Evolutionary conservation across 1,139 yeast genomes (phyloP).

Genomic region (Hansenula lynferdii): DNA sequence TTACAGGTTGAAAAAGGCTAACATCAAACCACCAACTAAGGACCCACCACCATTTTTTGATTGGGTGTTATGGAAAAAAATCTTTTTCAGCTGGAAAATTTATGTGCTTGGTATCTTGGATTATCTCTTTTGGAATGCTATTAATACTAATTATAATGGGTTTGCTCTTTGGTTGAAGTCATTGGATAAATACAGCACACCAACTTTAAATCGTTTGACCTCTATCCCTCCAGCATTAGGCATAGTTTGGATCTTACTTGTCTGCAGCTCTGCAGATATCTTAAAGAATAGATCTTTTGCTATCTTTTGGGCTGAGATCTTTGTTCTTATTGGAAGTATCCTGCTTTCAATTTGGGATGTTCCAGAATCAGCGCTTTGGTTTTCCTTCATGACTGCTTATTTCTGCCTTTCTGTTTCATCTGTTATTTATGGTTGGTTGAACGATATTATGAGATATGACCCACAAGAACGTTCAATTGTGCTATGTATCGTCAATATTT

Average conservation of each 20-base stretch:
- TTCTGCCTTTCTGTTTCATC: constrained; percentile 31
- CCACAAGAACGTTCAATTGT: constrained; percentile 28
- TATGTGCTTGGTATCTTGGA: constrained; percentile 43
- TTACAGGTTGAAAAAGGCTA: constrained; percentile 13
- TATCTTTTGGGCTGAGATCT: constrained; percentile 22
- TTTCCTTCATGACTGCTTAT: constrained; percentile 28
- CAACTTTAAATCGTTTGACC: constrained; percentile 27
- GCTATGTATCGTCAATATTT: constrained; percentile 1
- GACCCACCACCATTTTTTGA: constrained; percentile 23
- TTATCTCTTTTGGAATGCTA: constrained; percentile 52
- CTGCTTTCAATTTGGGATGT: constrained; percentile 15
- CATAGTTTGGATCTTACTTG: constrained; percentile 26
- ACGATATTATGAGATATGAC: constrained; percentile 30
- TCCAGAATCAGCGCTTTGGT: constrained; percentile 27
- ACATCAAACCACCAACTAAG: constrained; percentile 10
- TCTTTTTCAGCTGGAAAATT: constrained; percentile 44
- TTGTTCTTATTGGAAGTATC: constrained; percentile 2
- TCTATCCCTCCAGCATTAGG: constrained; percentile 30
- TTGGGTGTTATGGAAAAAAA: constrained; percentile 36
- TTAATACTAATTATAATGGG: constrained; percentile 31
- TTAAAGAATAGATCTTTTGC: constrained; percentile 30
- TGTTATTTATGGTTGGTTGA: constrained; percentile 30
- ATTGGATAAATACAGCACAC: constrained; percentile 24
- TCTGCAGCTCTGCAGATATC: constrained; percentile 23
- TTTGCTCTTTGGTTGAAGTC: constrained; percentile 31